Evolutionary conservation across 148 eudicot species (phyloP), one percentile per base, ranked within the genome.

Genomic region (Hydrangea macrophylla): DNA sequence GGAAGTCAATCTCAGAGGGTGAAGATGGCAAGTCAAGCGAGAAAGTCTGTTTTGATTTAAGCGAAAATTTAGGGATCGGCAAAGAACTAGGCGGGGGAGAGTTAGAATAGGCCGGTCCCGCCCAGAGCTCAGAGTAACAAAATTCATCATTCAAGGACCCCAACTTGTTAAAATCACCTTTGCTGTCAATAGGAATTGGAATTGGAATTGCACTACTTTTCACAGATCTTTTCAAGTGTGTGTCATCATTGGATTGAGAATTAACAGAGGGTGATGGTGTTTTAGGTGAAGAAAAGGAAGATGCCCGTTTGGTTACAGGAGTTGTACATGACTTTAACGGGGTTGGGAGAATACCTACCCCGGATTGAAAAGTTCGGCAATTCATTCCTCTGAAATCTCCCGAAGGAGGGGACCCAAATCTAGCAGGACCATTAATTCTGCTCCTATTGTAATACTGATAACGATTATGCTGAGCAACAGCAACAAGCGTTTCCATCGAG

Each of bases 61-160:
- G 11, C 1, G 85, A 85, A 70, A 92, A 92, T 64, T 92, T 92
- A 30, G 97, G 97, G 9, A 92, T 86, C 35, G 97, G 97, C 75
- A 92, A 28, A 40, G 96, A 92, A 82, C 96, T 92, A 13, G 97
- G 97, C 2, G 90, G 96, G 20, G 96, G 97, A 6, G 97, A 92
- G 70, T 89, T 89, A 6, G 90, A 92, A 79, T 89, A 92, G 0
- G 92, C 82, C 28, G 97, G 97, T 60, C 97, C 97, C 5, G 97
- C 97, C 97, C 97, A 92, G 6, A 62, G 81, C 83, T 89, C 97
- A 27, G 89, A 83, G 22, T 73, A 82, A 23, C 60, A 58, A 50
- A 73, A 25, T 36, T 70, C 70, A 40, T 71, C 81, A 71, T 36
- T 62, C 32, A 56, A 36, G 13, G 9, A 68, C 31, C 28, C 65